Base-by-base conservation (phyloP, 2,329 filamentous ascomycete species). In the Penicillium aurantiogriseum region DNA sequence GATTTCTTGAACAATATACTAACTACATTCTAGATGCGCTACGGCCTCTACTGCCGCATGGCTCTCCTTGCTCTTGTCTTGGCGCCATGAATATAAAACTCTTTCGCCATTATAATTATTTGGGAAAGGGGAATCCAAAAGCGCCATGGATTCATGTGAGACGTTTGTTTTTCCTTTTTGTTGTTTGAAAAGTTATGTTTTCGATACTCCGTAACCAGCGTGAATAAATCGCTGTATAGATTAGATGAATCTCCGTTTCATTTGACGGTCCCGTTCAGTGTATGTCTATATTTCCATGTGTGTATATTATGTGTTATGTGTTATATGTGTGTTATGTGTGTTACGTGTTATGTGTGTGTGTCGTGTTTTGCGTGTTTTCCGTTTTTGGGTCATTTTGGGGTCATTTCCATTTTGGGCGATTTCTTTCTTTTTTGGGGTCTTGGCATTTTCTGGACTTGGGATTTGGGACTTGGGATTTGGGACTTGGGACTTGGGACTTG, bases 31-130 rank as follows among this genome's bases (percentile, higher is more conserved):
- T 70, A 97, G 92, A 97, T 97, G 93, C 87, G 89, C 79, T 97
- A 97, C 79, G 94, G 94, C 68, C 85, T 99, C 69, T 97, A 97
- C 83, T 95, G 90, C 77, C 89, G 94, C 75, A 99, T 99, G 94
- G 94, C 94, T 67, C 79, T 99, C 79, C 83, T 99, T 75, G 94
- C 94, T 66, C 82, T 97, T 76, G 91, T 97, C 76, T 89, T 99
- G 89, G 87, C 82, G 56, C 78, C 78, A 61, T 77, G 68, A 67
- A 57, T 25, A 63, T 77, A 68, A 66, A 58, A 53, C 56, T 60
- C 54, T 63, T 58, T 51, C 53, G 27, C 47, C 56, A 54, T 54
- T 60, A 59, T 67, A 60, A 54, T 54, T 47, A 50, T 54, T 56
- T 57, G 57, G 56, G 54, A 59, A 63, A 58, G 33, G 54, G 55